Conservation (phyloP, 2,329 filamentous ascomycete species). For the Fusarium sp. region DNA sequence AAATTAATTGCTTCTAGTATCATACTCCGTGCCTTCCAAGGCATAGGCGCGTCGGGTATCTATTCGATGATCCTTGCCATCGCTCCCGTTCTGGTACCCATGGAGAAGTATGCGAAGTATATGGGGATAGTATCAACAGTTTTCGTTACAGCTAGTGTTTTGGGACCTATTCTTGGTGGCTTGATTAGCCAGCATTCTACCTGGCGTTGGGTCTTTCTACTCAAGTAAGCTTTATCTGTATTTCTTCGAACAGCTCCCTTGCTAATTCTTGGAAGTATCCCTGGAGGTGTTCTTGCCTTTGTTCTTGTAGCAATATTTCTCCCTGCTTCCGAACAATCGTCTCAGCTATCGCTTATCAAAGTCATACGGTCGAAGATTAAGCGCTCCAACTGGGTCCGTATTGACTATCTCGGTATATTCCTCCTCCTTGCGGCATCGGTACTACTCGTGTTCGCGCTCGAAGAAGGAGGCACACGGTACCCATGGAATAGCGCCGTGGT, state of each 20-base stretch:
- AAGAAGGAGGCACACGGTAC: constrained; percentile 8
- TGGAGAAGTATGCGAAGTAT: constrained; percentile 11
- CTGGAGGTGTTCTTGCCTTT: background rate
- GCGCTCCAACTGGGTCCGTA: background rate
- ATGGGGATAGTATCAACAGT: constrained; percentile 16
- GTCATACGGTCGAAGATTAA: background rate
- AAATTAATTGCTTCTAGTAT: background rate
- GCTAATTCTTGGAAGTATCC: background rate
- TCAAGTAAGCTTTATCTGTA: background rate
- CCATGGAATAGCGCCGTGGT: constrained; percentile 1
- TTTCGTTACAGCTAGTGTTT: constrained; percentile 12
- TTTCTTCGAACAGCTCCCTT: fast-evolving
- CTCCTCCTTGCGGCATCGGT: constrained; percentile 11
- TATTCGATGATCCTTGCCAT: constrained; percentile 13
- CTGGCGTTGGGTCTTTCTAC: constrained; percentile 20
- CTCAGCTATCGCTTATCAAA: background rate
- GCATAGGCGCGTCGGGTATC: constrained; percentile 4
- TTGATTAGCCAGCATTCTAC: constrained; percentile 13
- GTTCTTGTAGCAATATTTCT: background rate
- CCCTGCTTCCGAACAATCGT: constrained; percentile 6
- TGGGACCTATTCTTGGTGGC: constrained; percentile 1
- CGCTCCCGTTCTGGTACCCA: background rate
- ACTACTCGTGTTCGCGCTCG: constrained; percentile 3
- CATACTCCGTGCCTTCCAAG: constrained; percentile 9
- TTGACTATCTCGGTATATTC: background rate